Evolutionary conservation across 2,329 filamentous ascomycete species (phyloP), one percentile per base, ranked within the genome.

Genomic region (Cordyceps fumosorosea): DNA sequence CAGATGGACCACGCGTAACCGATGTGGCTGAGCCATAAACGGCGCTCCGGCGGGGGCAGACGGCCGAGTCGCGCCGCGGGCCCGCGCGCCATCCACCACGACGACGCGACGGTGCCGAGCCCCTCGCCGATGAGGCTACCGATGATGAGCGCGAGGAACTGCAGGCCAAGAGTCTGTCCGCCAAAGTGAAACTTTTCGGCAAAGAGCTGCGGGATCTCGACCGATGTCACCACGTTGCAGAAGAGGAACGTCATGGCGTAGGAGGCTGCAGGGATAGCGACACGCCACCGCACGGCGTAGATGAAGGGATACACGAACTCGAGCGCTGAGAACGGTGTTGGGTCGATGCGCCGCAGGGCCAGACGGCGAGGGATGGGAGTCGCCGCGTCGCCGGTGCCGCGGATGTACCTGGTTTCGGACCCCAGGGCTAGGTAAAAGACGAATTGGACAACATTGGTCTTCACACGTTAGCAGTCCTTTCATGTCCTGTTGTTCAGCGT

Each of bases 131-230:
- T 34, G 37, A 59, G 47, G 37, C 56, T 59, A 22, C 56, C 56
- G 12, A 52, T n/a, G 7, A 59, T 59, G 34, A 59, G 56, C 18
- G 45, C 56, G 12, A 59, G 56, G 48, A 53, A 59, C 47, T 59
- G 56, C 34, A 52, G 56, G 18, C 56, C 56, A n/a, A 59, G 47
- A 10, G 47, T 34, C 47, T 59, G 47, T 18, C 47, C 47, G 48
- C 48, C 56, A 7, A 52, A 52, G 18, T 32, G 48, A 8, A 59
- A 59, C 34, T 59, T 51, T 24, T 59, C 56, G 48, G 47, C 56
- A 45, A 59, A 52, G 32, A 59, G 56, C 48, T 59, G 47, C 56
- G 56, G 56, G 24, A 59, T 59, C 26, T 59, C 56, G 56, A 59
- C 56, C 22, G 56, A 45, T 47, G 56, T 52, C 16, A 59, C 18